Evolutionary conservation across 2,329 filamentous ascomycete species (phyloP), one percentile per base, ranked within the genome.

Genomic region (Diaporthe australafricana): DNA sequence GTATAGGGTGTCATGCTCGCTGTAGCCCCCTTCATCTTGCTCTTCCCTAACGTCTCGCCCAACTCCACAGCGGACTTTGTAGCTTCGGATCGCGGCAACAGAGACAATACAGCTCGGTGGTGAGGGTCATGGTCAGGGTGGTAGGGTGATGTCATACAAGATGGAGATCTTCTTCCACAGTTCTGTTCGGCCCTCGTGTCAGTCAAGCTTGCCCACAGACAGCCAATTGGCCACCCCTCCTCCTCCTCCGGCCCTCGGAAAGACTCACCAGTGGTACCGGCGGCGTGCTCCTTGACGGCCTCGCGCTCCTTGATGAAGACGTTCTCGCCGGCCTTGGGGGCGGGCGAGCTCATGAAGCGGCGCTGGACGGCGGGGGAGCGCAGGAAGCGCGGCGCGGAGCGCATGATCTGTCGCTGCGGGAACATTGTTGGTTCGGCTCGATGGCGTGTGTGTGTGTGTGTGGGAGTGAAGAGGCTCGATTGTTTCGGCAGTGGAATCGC

Each of bases 111-210:
- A 52, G 45, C 45, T 42, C 22, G 67, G 45, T 27, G 35, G 30
- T 27, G 42, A 60, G 16, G 45, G 22, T 27, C 32, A 20, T 30
- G 32, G 9, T 35, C 12, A 12, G 53, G 48, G 35, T n/a, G 16
- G 22, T 40, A 45, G 50, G 65, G 72, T 70, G 76, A 75, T 69
- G 77, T 86, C 93, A 85, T 94, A 98, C 95, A 94, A 98, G 88
- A 98, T 88, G 76, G 94, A 96, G 79, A 98, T 92, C 89, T 97
- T 98, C 85, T 90, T 92, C 96, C 96, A 99, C 80, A 98, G 91
- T 80, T 94, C 96, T 98, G 81, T 70, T 72, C 69, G 75, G 73
- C 71, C 75, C 77, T 77, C 60, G 66, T 20, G 80, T 86, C 77
- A 86, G 82, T 74, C 74, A 42, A 32, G 30, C 47, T 32, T 8